Evolutionary conservation across 345 rosid species (phyloP).

Genomic region (Isatis tinctoria): DNA sequence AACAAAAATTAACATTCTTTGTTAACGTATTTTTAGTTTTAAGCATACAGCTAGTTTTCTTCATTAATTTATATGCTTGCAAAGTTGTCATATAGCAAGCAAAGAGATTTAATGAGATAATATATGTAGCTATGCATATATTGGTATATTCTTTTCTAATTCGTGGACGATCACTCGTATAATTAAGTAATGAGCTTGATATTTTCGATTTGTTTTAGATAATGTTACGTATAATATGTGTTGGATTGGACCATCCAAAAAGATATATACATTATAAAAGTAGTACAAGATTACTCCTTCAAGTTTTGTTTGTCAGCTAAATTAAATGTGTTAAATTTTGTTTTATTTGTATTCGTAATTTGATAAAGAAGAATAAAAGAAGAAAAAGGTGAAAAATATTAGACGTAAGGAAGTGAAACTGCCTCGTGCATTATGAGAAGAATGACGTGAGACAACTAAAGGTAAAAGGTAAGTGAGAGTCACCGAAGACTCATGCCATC

Average conservation of each 20-base stretch:
- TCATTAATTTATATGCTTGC: background rate
- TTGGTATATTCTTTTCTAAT: constrained; percentile 6
- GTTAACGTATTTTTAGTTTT: background rate
- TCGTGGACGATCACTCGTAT: constrained; percentile 13
- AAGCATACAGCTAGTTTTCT: constrained; percentile 2
- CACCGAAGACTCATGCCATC: constrained; percentile 26
- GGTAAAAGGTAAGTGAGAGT: constrained; percentile 12
- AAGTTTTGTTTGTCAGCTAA: background rate
- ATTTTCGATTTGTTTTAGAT: background rate
- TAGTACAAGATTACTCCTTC: background rate
- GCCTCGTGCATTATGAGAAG: constrained; percentile 32
- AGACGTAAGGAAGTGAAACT: constrained; percentile 30
- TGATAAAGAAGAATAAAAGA: background rate
- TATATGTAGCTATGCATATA: background rate
- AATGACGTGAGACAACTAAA: constrained; percentile 27
- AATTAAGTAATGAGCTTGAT: constrained; percentile 2
- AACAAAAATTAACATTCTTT: background rate
- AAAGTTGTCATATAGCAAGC: constrained; percentile 22
- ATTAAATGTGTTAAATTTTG: background rate
- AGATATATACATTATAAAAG: background rate
- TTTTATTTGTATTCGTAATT: background rate
- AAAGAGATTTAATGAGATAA: background rate
- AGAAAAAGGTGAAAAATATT: background rate
- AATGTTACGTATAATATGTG: background rate
- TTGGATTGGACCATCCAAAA: background rate